A percentile compares a stretch with the other conserved stretches of the same genome.
Evolutionary conservation across 768 basidiomycete species (phyloP).

Genomic region (Boletus patriciae): DNA sequence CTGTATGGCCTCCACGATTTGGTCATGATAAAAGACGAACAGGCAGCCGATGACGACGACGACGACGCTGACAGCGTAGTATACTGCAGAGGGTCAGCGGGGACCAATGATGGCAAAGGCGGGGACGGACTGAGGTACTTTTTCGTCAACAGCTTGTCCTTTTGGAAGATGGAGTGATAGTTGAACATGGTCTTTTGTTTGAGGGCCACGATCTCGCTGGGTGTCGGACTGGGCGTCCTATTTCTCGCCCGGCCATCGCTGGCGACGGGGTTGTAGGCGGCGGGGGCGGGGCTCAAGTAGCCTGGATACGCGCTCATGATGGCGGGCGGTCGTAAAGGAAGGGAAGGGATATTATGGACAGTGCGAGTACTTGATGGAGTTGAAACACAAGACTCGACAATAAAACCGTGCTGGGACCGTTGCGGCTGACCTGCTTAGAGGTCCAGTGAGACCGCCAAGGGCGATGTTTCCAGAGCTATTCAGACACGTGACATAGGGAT

Average conservation of each 20-base stretch:
- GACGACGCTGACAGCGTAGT: conserved; percentile 51
- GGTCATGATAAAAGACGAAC: conserved; percentile 60
- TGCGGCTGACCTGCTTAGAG: no score
- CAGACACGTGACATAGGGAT: background rate
- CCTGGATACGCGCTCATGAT: conserved; percentile 21
- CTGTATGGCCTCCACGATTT: conserved; percentile 50
- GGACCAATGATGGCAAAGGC: background rate
- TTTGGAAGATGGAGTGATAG: conserved; percentile 43
- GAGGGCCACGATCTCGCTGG: conserved; percentile 54
- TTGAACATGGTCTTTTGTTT: conserved; percentile 43
- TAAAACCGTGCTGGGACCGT: no score
- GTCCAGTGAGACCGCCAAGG: no score
- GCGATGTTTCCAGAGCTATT: no score
- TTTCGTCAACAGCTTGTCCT: conserved; percentile 53
- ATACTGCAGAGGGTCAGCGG: conserved; percentile 31
- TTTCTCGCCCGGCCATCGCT: conserved; percentile 16
- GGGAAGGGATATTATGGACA: background rate
- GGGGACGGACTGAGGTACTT: conserved; percentile 56
- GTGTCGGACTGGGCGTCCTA: conserved; percentile 65
- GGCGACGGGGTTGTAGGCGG: conserved; percentile 13
- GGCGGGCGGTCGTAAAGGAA: background rate
- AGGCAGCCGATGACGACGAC: conserved; percentile 51
- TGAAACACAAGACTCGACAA: background rate
- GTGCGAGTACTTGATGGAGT: no score
- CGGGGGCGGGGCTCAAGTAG: conserved; percentile 10